Conservation (phyloP, 139 green algal genomes). For the Chlamydomonas eustigma region DNA sequence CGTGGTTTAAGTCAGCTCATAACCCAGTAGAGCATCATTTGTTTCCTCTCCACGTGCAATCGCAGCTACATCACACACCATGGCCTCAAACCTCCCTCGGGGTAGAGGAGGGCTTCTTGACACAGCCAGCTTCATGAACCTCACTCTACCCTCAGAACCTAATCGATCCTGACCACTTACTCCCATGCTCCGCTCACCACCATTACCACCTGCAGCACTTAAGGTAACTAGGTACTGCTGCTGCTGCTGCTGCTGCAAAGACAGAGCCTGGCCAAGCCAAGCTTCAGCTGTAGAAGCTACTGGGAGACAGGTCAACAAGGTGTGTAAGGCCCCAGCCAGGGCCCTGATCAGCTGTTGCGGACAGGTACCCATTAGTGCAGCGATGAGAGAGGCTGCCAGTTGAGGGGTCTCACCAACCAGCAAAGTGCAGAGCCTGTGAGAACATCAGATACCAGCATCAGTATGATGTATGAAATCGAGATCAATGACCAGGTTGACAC, state of each 20-base stretch:
- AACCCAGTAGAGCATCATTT: constrained; percentile 63
- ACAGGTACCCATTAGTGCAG: constrained; percentile 44
- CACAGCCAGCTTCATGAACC: background rate
- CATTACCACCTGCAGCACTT: background rate
- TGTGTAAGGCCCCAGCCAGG: constrained; percentile 41
- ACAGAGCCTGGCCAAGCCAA: constrained; percentile 29
- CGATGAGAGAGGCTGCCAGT: constrained; percentile 42
- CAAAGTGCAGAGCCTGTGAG: constrained; percentile 16
- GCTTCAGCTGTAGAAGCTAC: background rate
- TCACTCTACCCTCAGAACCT: background rate
- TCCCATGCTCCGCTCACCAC: background rate
- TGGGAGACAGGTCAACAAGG: constrained; percentile 19
- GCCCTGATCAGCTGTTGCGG: constrained; percentile 63
- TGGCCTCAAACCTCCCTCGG: constrained; percentile 49
- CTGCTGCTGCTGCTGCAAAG: background rate
- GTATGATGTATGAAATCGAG: too few species aligned
- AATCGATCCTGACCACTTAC: background rate
- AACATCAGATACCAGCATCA: background rate
- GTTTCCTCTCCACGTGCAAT: constrained; percentile 55
- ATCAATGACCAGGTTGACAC: too few species aligned
- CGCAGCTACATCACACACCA: constrained; percentile 63
- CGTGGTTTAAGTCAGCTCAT: constrained; percentile 51
- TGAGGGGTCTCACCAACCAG: constrained; percentile 29
- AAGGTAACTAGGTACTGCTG: background rate
- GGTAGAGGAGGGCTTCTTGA: constrained; percentile 28